These are phyloP conservation scores for Chaetomium cochliodes DNA, from an alignment of 495 filamentous ascomycete species.

Conservation along the genomic window DNA sequence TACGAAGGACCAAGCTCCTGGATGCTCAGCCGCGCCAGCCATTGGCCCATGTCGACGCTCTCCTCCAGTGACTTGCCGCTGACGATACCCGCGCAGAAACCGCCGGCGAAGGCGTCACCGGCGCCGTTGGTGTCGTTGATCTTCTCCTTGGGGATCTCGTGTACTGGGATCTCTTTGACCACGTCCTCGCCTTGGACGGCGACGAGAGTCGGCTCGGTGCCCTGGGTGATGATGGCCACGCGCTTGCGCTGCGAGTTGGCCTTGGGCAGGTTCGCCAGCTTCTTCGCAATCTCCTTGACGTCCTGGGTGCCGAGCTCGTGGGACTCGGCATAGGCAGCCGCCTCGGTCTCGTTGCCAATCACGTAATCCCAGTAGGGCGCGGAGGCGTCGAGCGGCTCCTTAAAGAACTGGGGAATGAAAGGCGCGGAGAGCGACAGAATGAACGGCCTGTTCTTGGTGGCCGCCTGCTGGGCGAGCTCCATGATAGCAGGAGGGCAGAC, in stretches of 20 bases:
- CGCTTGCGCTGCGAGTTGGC: constrained; percentile 75
- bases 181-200: constrained; percentile 67
- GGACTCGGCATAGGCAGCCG: constrained; percentile 75
- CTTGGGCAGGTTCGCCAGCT: constrained; percentile 85
- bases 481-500: constrained; percentile 88
- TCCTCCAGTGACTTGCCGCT: constrained; percentile 74
- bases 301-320: constrained; percentile 71
- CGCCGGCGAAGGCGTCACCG: constrained; percentile 95
- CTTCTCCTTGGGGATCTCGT: constrained; percentile 64
- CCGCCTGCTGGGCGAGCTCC: constrained; percentile 86
- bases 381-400: constrained; percentile 82
- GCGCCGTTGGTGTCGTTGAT: constrained; percentile 97
- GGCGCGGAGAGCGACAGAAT: constrained; percentile 87
- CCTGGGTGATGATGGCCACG: constrained; percentile 89
- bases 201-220: constrained; percentile 82
- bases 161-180: constrained; percentile 76
- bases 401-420: constrained; percentile 97
- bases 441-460: constrained; percentile 83
- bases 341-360: constrained; percentile 96
- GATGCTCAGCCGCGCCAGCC: constrained; percentile 89
- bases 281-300: constrained; percentile 82
- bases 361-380: constrained; percentile 93
- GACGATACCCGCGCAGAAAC: constrained; percentile 85
- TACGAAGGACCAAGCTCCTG: constrained; percentile 95
- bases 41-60: constrained; percentile 85